Conservation (phyloP, 192 early-diverging fungal species). For the Phycomyces blakesleeanus region DNA sequence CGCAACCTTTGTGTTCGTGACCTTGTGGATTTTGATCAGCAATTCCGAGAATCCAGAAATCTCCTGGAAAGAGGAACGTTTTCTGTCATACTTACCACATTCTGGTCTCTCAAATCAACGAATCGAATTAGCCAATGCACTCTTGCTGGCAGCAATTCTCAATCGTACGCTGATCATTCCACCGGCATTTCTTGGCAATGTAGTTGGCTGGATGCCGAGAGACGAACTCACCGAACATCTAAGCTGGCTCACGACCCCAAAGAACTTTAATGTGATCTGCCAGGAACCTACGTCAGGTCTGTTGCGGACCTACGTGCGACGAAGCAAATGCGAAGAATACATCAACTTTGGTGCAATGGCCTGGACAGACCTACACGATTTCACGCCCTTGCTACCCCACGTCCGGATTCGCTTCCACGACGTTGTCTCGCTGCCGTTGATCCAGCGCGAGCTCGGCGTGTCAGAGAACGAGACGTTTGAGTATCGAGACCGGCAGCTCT, state of each 20-base stretch:
- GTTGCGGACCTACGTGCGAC: slow-evolving; percentile 29
- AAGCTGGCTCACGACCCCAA: slow-evolving; percentile 36
- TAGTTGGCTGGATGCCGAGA: slow-evolving; percentile 39
- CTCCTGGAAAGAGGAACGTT: slow-evolving; percentile 35
- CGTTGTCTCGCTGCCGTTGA: slow-evolving; percentile 1
- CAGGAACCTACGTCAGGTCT: slow-evolving; percentile 7
- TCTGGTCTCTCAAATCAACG: slow-evolving; percentile 56
- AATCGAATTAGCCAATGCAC: slow-evolving; percentile 50
- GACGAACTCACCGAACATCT: slow-evolving; percentile 37
- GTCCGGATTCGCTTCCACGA: slow-evolving; percentile 17
- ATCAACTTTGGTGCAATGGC: slow-evolving; percentile 22
- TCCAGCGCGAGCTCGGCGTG: slow-evolving; percentile 11
- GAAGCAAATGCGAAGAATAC: slow-evolving; percentile 23
- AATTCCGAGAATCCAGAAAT: not conserved
- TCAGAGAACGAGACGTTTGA: slow-evolving; percentile 36
- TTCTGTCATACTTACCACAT: slow-evolving; percentile 52
- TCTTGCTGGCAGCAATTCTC: slow-evolving; percentile 48
- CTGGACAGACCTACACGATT: slow-evolving; percentile 24
- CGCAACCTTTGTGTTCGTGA: not conserved
- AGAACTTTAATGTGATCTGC: slow-evolving; percentile 14
- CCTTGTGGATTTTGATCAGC: not conserved
- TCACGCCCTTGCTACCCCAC: slow-evolving; percentile 6
- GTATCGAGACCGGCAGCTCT: slow-evolving; percentile 35
- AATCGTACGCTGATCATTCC: slow-evolving; percentile 53
- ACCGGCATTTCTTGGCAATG: slow-evolving; percentile 47